phyloP scores from a whole-genome alignment of 2,329 filamentous ascomycete genomes.

The Stachybotrys echinatus region DNA sequence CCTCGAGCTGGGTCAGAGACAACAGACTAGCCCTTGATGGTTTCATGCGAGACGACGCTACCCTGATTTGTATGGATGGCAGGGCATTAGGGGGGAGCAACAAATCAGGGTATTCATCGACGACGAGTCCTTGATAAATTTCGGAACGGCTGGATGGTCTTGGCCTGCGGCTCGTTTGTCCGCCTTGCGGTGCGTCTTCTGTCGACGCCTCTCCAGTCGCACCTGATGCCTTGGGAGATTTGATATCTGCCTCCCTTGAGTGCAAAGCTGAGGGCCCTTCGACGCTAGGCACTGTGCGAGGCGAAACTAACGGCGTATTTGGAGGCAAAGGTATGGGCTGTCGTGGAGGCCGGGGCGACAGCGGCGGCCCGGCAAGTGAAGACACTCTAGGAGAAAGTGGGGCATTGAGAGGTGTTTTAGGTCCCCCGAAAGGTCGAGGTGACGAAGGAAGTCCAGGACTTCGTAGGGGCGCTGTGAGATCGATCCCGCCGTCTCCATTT shows the following conservation, averaged over 20 bases:
- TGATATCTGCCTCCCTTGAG: neutral
- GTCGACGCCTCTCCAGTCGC: neutral
- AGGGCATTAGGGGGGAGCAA: slow-evolving; percentile 84
- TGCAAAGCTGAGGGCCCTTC: neutral
- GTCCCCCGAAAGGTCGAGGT: slow-evolving; percentile 45
- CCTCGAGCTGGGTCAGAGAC: slow-evolving; percentile 73
- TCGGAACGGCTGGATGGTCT: slow-evolving; percentile 39
- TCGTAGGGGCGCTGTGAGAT: slow-evolving; percentile 38
- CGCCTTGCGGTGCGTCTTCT: slow-evolving; percentile 4
- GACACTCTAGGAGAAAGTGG: slow-evolving; percentile 60
- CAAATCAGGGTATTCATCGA: slow-evolving; percentile 81
- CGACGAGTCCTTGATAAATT: slow-evolving; percentile 73
- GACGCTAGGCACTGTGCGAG: slow-evolving; percentile 13
- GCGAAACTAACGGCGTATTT: slow-evolving; percentile 61
- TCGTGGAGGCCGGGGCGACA: slow-evolving; percentile 69
- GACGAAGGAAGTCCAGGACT: slow-evolving; percentile 58
- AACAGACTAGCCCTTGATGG: slow-evolving; percentile 84
- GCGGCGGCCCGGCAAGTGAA: slow-evolving; percentile 42
- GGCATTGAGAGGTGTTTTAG: slow-evolving; percentile 48
- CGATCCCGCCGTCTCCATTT: slow-evolving; percentile 27
- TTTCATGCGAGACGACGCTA: slow-evolving; percentile 91
- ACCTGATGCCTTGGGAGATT: neutral
- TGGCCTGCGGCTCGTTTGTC: slow-evolving; percentile 16
- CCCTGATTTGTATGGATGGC: slow-evolving; percentile 76
- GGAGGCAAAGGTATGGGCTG: slow-evolving; percentile 69